Conservation (phyloP, 2,329 filamentous ascomycete genomes). For the Chaetomiaceae sp. region DNA sequence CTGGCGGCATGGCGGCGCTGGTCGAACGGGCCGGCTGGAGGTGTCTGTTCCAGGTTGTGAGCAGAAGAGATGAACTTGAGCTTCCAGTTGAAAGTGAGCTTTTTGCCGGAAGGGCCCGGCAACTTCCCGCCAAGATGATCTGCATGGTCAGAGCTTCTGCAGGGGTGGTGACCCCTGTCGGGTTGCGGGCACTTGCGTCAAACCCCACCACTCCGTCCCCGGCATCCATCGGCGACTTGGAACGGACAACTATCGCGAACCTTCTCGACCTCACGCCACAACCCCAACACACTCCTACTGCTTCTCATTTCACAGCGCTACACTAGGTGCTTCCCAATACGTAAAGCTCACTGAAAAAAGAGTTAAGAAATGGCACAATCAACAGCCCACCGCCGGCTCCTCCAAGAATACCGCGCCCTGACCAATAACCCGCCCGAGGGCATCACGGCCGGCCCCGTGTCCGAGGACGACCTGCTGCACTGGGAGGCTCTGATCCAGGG, state of each 20-base stretch:
- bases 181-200: not conserved
- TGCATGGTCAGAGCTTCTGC: slow-evolving; percentile 11
- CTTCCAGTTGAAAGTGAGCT: not conserved
- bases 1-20: slow-evolving; percentile 29
- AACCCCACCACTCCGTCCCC: not conserved
- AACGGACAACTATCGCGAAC: not conserved
- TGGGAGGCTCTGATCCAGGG: slow-evolving; percentile 98
- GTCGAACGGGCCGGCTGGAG: slow-evolving; percentile 1
- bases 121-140: slow-evolving; percentile 10
- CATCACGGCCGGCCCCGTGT: slow-evolving; percentile 89
- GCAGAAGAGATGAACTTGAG: not conserved
- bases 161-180: not conserved
- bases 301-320: no score
- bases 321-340: not conserved
- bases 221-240: not conserved
- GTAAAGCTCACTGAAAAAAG: not conserved
- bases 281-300: no score
- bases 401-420: slow-evolving; percentile 92
- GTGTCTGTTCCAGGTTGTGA: not conserved
- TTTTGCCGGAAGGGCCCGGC: slow-evolving; percentile 16
- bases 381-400: slow-evolving; percentile 72
- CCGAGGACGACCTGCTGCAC: slow-evolving; percentile 89
- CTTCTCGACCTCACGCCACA: not conserved
- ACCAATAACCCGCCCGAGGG: slow-evolving; percentile 95
- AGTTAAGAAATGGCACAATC: slow-evolving; percentile 49